Evolutionary conservation across 75 land plant genomes (phyloP).

Genomic region (Larix kaempferi): DNA sequence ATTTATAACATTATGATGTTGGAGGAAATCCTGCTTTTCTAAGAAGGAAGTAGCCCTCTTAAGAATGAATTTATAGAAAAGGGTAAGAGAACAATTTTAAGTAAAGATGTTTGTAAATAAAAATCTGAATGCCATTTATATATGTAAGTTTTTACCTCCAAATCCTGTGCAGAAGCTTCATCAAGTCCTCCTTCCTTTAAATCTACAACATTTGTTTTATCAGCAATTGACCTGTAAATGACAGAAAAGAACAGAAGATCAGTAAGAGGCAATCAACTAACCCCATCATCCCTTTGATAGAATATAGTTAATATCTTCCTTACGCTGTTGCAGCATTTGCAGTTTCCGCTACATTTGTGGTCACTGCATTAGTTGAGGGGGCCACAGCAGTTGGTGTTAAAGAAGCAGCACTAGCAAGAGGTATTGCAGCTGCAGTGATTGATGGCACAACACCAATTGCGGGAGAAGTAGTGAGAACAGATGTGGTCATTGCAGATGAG

Average conservation of each 20-base stretch:
- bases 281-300: background rate
- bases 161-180: constrained; percentile 60
- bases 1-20: no score
- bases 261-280: background rate
- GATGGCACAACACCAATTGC: constrained; percentile 12
- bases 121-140: background rate
- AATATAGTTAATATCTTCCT: background rate
- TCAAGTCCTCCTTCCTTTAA: constrained; percentile 25
- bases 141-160: constrained; percentile 43
- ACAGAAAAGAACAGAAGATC: background rate
- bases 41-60: background rate
- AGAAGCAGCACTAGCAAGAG: constrained; percentile 16
- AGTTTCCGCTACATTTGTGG: constrained; percentile 9
- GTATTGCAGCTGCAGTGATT: background rate
- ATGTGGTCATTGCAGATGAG: constrained; percentile 10
- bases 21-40: background rate
- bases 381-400: constrained; percentile 5
- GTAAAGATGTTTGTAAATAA: background rate
- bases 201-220: constrained; percentile 13
- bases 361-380: background rate
- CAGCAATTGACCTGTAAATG: constrained; percentile 6
- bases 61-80: background rate
- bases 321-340: constrained; percentile 7
- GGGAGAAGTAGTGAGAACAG: constrained; percentile 5
- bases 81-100: background rate